Conservation (phyloP, 2,329 filamentous ascomycete genomes). For the Cladosporium cucumerinum region DNA sequence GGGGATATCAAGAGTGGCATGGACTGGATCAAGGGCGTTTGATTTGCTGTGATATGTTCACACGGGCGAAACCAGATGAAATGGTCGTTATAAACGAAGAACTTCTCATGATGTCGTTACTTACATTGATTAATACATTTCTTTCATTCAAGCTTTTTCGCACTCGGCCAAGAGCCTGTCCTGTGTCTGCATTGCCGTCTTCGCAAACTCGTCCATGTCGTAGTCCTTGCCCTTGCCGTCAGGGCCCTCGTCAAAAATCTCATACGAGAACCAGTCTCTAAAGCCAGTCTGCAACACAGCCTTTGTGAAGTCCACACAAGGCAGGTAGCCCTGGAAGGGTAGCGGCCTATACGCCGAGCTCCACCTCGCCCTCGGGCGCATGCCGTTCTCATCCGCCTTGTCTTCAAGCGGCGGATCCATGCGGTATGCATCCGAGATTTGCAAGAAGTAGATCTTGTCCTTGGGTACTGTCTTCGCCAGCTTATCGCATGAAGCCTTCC, state of each 20-base stretch:
- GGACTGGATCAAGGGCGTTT: constrained; percentile 31
- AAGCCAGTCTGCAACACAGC: constrained; percentile 68
- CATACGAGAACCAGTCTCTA: constrained; percentile 63
- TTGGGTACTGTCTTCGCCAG: constrained; percentile 57
- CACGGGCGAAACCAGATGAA: background rate
- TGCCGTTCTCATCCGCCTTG: constrained; percentile 48
- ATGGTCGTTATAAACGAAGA: background rate
- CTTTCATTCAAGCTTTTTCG: background rate
- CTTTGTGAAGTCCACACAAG: constrained; percentile 60
- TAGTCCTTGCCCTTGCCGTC: constrained; percentile 54
- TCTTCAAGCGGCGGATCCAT: constrained; percentile 51
- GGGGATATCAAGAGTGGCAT: constrained; percentile 42
- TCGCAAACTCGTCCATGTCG: constrained; percentile 40
- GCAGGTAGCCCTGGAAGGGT: constrained; percentile 69
- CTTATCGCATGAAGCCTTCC: constrained; percentile 39
- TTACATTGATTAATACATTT: background rate
- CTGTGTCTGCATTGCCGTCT: constrained; percentile 17
- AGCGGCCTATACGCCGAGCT: constrained; percentile 68
- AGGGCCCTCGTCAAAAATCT: constrained; percentile 63
- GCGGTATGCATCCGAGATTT: constrained; percentile 69
- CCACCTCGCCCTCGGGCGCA: constrained; percentile 64
- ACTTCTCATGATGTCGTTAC: background rate
- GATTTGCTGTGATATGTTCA: background rate
- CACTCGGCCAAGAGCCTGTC: constrained; percentile 11
- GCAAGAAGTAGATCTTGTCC: constrained; percentile 71